Evolutionary conservation across 2,329 filamentous ascomycete genomes (phyloP), one percentile per base, ranked within the genome.

Genomic region (Colletotrichum sidae): DNA sequence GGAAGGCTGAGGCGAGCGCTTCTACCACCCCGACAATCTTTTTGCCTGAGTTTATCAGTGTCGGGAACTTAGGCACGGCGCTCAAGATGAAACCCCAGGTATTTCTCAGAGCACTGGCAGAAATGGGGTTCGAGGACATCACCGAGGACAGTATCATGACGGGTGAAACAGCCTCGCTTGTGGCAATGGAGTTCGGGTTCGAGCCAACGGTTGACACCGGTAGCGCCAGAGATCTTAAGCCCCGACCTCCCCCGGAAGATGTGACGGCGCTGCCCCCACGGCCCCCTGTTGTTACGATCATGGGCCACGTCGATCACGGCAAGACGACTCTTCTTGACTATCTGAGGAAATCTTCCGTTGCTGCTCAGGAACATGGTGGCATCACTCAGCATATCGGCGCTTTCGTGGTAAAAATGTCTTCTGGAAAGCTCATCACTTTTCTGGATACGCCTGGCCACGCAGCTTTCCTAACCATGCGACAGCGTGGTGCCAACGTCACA

Each of bases 321-420:
- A 99, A 99, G 81, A 99, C 96, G 1, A 99, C 96, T 0, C 89
- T 99, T 46, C 84, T 99, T 9, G 96, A 99, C 75, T 98, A 90
- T 80, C 83, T 99, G 49, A 92, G 96, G 42, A 96, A 97, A 72
- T 96, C 94, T 2, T 97, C 94, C 7, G 89, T 99, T 47, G 96
- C 91, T 46, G 93, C 93, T 6, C 89, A 91, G 58, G 96, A 99
- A 76, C 94, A 97, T 74, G 96, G 96, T 68, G 96, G 96, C 41
- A 99, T 99, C 74, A 99, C 96, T 0, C 96, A 99, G 77, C 96
- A 99, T 74, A 99, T 99, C 70, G 96, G 96, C 77, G 96, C 96
- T 13, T 99, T 99, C 80, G 94, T 94, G 7, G 96, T 99, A 2
- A 88, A 88, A 15, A 89, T 99, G 84, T 90, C 92, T 5, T 90